Base-by-base conservation (phyloP, 1,284 basidiomycete genomes). In the Trametes sp. region DNA sequence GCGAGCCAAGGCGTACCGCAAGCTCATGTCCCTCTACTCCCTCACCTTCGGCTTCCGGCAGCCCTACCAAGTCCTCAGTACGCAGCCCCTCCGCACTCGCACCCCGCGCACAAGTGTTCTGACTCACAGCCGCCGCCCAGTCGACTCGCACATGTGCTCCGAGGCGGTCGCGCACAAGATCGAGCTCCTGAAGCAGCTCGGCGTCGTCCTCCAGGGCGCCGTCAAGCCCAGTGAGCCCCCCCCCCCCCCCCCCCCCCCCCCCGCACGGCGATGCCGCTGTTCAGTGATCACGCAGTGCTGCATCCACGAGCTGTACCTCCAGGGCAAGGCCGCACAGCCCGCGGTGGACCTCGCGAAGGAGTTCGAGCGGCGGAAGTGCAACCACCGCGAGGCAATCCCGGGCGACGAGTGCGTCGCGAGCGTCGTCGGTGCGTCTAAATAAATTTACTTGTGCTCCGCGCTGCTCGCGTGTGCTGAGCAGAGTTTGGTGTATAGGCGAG, bases 251-350 rank as follows among this genome's bases (percentile, higher is more conserved):
- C 16, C 28, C n/a, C 6, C 42, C 68, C 60, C 50, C 48, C 54
- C 54, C 63, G 60, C 61, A 56, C 70, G 72, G 73, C 73, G 78
- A 83, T 82, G 81, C 77, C 76, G 76, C 76, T 73, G 57, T 71
- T 64, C 73, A 97, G 95, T 98, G 95, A 97, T 98, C 75, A 97
- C 96, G 0, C 96, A 98, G 75, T 98, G 96, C 75, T 95, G 91
- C 73, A 93, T 98, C 56, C 89, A 95, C 68, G 92, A 94, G 71
- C 82, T 98, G 1, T 98, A 98, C 77, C 82, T 92, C 2, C 84
- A 90, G 62, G 94, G 93, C 19, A 86, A 84, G 62, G 74, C 82
- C 4, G 82, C 84, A 33, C 94, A 97, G 72, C 76, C 83, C 0
- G 86, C 88, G 0, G 89, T 95, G 0, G 91, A 97, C 72, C 82